Evolutionary conservation across 2,329 filamentous ascomycete genomes (phyloP).

Genomic region (Paraphaeosphaeria sporulosa): DNA sequence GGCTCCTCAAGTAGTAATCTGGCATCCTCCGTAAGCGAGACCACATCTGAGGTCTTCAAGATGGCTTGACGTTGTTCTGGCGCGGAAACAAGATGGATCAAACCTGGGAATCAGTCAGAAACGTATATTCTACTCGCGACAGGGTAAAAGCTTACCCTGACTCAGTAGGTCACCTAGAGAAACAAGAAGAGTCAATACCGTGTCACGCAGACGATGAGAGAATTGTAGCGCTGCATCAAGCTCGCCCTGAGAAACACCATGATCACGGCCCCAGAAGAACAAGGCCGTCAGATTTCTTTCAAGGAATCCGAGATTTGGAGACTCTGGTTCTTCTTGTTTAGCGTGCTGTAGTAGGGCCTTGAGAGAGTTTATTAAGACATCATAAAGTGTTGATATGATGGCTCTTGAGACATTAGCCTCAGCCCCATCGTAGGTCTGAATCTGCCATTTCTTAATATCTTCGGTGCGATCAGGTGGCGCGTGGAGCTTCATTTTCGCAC

Average conservation of each 20-base stretch:
- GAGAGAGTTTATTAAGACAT: slow-evolving; percentile 5
- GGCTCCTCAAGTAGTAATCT: slow-evolving; percentile 7
- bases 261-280: slow-evolving; percentile 14
- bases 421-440: neutral
- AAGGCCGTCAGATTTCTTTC: slow-evolving; percentile 10
- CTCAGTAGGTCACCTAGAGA: slow-evolving; percentile 13
- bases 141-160: neutral
- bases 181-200: slow-evolving; percentile 11
- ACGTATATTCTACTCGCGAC: neutral
- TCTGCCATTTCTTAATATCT: slow-evolving; percentile 8
- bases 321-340: neutral
- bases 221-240: slow-evolving; percentile 13
- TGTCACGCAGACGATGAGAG: slow-evolving; percentile 13
- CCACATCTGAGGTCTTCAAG: slow-evolving; percentile 1
- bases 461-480: neutral
- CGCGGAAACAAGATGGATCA: neutral
- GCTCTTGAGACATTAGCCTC: neutral
- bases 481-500: neutral
- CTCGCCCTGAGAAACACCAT: slow-evolving; percentile 11
- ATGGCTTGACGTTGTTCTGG: slow-evolving; percentile 4
- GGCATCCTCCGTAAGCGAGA: slow-evolving; percentile 7
- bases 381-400: slow-evolving; percentile 10
- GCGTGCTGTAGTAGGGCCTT: neutral
- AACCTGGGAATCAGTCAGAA: neutral
- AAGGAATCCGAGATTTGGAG: neutral